phyloP scores from a whole-genome alignment of 208 protist species.

The Trypanosoma scelopori region DNA sequence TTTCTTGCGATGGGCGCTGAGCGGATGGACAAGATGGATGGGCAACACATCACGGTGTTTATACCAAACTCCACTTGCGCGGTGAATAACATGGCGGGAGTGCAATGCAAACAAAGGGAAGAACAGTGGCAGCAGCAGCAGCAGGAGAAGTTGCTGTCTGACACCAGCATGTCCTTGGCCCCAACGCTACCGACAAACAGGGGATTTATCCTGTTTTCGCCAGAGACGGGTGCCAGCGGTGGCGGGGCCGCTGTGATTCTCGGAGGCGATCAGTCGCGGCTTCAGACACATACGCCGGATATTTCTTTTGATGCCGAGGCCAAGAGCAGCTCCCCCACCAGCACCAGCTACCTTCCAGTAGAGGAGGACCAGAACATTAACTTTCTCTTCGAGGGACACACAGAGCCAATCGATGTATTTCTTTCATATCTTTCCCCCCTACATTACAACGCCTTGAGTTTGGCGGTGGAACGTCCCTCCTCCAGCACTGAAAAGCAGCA shows the following conservation, averaged over 20 bases:
- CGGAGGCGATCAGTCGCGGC: neutral
- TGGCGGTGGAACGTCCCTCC: constrained; percentile 7
- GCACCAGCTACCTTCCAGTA: too few species aligned
- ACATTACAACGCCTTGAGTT: constrained; percentile 83
- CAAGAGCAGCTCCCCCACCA: neutral
- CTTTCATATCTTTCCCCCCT: constrained; percentile 88
- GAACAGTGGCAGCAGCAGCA: neutral
- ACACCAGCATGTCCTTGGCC: neutral
- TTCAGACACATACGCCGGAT: neutral
- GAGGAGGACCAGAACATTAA: constrained; percentile 15
- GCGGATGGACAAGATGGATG: neutral
- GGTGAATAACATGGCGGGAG: too few species aligned
- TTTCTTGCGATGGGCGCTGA: constrained; percentile 20
- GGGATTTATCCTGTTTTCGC: constrained; percentile 15
- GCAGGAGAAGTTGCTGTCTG: neutral
- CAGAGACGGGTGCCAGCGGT: neutral
- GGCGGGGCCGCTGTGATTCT: neutral
- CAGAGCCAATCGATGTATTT: constrained; percentile 80
- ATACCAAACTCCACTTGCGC: neutral
- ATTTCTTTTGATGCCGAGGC: neutral
- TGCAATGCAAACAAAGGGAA: too few species aligned
- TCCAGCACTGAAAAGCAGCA: neutral
- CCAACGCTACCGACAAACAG: neutral
- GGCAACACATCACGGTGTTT: constrained; percentile 3
- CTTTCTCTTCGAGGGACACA: constrained; percentile 66